Evolutionary conservation across 495 filamentous ascomycete genomes (phyloP).

Genomic region (Penicillium daleae): DNA sequence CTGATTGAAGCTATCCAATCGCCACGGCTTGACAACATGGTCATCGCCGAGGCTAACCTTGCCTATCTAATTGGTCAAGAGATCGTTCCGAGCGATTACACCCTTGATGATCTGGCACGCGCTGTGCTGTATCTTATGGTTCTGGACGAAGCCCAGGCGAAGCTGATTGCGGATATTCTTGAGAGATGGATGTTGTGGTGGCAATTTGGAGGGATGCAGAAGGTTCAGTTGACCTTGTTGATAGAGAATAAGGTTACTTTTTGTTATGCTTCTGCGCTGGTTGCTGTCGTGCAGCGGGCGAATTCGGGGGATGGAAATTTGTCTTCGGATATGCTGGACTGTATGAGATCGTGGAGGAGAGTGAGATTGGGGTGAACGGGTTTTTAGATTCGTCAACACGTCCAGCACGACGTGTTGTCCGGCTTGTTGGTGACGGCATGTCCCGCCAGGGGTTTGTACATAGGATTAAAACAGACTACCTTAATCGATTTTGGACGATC

Average conservation of each 20-base stretch:
- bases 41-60: slow-evolving; percentile 3
- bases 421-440: too few relatives aligned
- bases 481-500: too few relatives aligned
- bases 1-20: slow-evolving; percentile 16
- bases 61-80: not conserved
- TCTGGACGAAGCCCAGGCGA: slow-evolving; percentile 7
- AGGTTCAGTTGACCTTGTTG: slow-evolving; percentile 6
- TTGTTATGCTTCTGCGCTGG: slow-evolving; percentile 11
- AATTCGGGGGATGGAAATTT: slow-evolving; percentile 3
- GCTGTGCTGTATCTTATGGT: slow-evolving; percentile 12
- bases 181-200: slow-evolving; percentile 16
- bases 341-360: slow-evolving; percentile 11
- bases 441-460: too few relatives aligned
- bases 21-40: slow-evolving; percentile 10
- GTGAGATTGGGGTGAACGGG: slow-evolving; percentile 5
- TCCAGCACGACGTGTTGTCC: too few relatives aligned
- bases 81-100: not conserved
- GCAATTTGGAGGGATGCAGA: slow-evolving; percentile 17
- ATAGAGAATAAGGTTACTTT: slow-evolving; percentile 14
- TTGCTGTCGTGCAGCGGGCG: slow-evolving; percentile 11
- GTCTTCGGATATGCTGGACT: slow-evolving; percentile 12
- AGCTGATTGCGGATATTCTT: slow-evolving; percentile 9
- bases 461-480: too few relatives aligned
- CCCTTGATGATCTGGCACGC: not conserved
- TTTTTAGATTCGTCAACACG: too few relatives aligned